Base-by-base conservation (phyloP, 2,329 filamentous ascomycete genomes). In the Moelleriella libera region DNA sequence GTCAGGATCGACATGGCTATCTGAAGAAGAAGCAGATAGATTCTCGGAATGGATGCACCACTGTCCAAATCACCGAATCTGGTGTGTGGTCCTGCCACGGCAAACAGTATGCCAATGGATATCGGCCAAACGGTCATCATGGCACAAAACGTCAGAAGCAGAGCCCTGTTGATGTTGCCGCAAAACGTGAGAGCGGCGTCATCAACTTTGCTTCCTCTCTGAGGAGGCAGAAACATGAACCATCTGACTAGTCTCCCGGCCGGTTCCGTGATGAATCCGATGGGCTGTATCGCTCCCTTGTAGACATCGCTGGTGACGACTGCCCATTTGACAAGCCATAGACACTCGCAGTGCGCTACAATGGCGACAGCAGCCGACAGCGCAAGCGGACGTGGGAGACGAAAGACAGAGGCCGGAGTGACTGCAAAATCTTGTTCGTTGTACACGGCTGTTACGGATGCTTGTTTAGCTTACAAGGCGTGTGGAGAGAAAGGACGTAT, bases 301-400 rank as follows among this genome's bases (percentile, higher is more conserved):
- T 58, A 61, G 21, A 77, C 58, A 57, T 76, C 71, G 28, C 61
- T 60, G 52, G 67, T 68, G 30, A 76, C 71, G n/a, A 75, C 56
- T 30, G 65, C 49, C 37, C 66, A 59, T 54, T 75, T 70, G 41
- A 73, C 60, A 45, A 72, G 59, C 72, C 73, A 37, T 37, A 37
- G 34, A 37, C 8, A 28, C 73, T 76, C 56, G 52, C 62, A 67
- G 56, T 76, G 72, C 45, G 75, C 46, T 51, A 76, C 61, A 49
- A 74, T 65, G n/a, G 73, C 76, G 41, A 76, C 61, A 39, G 63
- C 68, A 3, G 67, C 68, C 55, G 45, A 43, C 8, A 37, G 43
- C 1, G 47, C 47, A 34, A 48, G 47, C 29, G 39, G 32, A 30
- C 30, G 34, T 30, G 47, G 43, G 5, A 45, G 9, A 6, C 10